Conservation (phyloP, 140 eudicot species). For the Erigeron philadelphicus region DNA sequence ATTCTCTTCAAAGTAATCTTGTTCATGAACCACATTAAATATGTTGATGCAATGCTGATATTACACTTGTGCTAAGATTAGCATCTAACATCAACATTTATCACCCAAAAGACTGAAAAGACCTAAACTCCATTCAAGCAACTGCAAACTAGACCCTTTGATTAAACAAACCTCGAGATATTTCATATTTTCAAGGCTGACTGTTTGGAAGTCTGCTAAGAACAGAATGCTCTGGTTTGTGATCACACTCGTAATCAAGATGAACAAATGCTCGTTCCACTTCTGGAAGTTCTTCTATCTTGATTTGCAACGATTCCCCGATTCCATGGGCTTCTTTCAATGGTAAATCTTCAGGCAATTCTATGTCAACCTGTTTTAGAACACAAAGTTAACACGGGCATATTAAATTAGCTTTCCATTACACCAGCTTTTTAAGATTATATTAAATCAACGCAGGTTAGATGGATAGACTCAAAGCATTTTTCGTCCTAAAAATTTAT, state of each 20-base stretch:
- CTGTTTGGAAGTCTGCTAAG: conserved; percentile 65
- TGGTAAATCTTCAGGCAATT: conserved; percentile 84
- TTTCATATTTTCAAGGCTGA: conserved; percentile 42
- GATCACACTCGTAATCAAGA: conserved; percentile 91
- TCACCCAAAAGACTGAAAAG: background rate
- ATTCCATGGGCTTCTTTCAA: conserved; percentile 83
- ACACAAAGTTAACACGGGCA: background rate
- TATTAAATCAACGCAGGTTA: background rate
- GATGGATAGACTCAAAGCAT: background rate
- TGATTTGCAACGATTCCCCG: conserved; percentile 78
- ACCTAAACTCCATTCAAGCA: conserved; percentile 10
- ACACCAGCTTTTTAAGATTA: background rate
- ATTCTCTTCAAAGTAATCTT: background rate
- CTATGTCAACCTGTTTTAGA: conserved; percentile 69
- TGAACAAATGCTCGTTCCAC: conserved; percentile 97
- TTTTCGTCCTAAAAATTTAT: background rate
- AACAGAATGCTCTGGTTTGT: conserved; percentile 95
- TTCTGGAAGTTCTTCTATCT: conserved; percentile 79
- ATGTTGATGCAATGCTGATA: conserved; percentile 16
- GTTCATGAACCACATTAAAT: conserved; percentile 1
- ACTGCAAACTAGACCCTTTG: conserved; percentile 3
- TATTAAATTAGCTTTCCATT: no score
- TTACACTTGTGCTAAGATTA: conserved; percentile 8
- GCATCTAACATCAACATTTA: conserved; percentile 13
- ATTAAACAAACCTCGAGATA: conserved; percentile 1